Evolutionary conservation across 805 yeast genomes (phyloP).

Genomic region (Ogataea degrootiae): DNA sequence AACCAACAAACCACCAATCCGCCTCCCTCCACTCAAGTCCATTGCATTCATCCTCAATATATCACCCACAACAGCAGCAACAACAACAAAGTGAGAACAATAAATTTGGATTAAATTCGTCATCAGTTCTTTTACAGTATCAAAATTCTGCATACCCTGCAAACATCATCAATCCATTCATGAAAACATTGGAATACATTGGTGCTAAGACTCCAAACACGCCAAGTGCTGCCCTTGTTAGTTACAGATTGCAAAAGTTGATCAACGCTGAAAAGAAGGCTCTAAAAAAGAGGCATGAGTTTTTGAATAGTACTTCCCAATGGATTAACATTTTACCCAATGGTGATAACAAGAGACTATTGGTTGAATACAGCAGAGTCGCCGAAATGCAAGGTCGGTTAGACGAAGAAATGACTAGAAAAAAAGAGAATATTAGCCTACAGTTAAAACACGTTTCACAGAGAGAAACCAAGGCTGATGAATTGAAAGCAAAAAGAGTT

Average conservation of each 20-base stretch:
- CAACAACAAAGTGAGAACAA: background rate
- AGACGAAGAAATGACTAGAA: constrained; percentile 35
- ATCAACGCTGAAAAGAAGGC: constrained; percentile 37
- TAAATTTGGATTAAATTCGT: background rate
- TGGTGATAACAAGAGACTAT: constrained; percentile 34
- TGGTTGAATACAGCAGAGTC: constrained; percentile 37
- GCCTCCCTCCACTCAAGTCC: constrained; percentile 20
- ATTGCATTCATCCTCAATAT: constrained; percentile 17
- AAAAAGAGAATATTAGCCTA: constrained; percentile 38
- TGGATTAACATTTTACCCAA: constrained; percentile 40
- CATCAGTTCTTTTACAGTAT: constrained; percentile 17
- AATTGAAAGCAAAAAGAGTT: constrained; percentile 32
- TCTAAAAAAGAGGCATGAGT: constrained; percentile 32
- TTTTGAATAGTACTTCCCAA: constrained; percentile 34
- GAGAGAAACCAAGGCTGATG: constrained; percentile 45
- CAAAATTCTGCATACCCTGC: constrained; percentile 16
- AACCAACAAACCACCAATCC: constrained; percentile 10
- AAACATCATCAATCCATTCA: constrained; percentile 17
- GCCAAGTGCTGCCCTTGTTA: constrained; percentile 28
- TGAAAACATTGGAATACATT: constrained; percentile 21
- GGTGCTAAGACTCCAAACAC: constrained; percentile 24
- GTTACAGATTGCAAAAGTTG: constrained; percentile 31
- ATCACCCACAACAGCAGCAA: constrained; percentile 10
- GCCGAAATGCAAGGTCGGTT: constrained; percentile 33
- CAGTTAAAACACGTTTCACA: constrained; percentile 43